Evolutionary conservation across 768 basidiomycete genomes (phyloP).

Genomic region (Rhizopogon vesiculosus): DNA sequence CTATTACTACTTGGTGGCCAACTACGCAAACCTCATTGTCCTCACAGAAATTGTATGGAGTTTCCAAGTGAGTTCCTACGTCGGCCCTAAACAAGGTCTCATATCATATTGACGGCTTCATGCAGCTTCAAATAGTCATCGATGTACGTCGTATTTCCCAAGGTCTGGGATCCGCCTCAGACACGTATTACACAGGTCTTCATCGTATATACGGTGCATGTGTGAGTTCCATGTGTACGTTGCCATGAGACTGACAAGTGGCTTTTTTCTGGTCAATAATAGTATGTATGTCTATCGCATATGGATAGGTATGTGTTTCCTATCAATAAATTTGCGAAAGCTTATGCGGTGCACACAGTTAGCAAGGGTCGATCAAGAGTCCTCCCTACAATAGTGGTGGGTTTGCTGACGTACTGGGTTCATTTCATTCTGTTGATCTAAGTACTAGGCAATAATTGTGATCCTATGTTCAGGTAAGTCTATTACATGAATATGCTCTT

Average conservation of each 20-base stretch:
- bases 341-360: not conserved
- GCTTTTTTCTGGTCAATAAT: not conserved
- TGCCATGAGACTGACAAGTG: not conserved
- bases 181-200: not conserved
- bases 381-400: not conserved
- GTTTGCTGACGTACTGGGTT: not conserved
- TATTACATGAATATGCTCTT: not conserved
- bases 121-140: not conserved
- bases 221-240: not conserved
- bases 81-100: not conserved
- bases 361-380: not conserved
- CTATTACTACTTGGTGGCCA: slow-evolving; percentile 32
- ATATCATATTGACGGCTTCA: not conserved
- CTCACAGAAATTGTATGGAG: slow-evolving; percentile 26
- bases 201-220: not conserved
- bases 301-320: not conserved
- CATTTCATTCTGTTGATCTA: not conserved
- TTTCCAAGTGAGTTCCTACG: not conserved
- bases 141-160: not conserved
- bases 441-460: not conserved
- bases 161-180: not conserved
- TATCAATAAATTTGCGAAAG: not conserved
- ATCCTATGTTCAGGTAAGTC: not conserved
- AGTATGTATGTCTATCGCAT: not conserved
- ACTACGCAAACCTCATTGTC: slow-evolving; percentile 25